Evolutionary conservation across 140 eudicot species (phyloP).

Genomic region (Senecio squalidus): DNA sequence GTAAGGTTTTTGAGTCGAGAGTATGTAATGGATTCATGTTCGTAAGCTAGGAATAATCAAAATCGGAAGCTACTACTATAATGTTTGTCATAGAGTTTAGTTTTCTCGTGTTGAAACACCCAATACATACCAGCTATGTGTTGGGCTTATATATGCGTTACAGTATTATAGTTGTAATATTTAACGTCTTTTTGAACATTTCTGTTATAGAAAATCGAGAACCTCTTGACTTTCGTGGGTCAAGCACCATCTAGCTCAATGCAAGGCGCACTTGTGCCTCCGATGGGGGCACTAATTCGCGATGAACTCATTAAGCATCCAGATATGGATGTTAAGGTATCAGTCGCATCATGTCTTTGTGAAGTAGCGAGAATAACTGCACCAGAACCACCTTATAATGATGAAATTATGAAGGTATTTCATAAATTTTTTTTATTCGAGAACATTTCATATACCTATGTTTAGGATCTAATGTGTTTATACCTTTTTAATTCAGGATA

Average conservation of each 20-base stretch:
- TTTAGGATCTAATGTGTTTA: too few species aligned
- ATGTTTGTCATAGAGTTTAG: not conserved
- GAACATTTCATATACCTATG: not conserved
- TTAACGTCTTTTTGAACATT: not conserved
- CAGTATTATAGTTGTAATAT: not conserved
- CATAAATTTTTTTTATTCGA: not conserved
- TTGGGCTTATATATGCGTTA: not conserved
- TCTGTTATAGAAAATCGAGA: slow-evolving; percentile 40
- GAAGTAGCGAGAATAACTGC: slow-evolving; percentile 78
- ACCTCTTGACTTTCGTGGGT: slow-evolving; percentile 46
- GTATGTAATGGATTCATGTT: not conserved
- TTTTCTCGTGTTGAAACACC: not conserved
- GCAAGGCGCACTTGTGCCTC: slow-evolving; percentile 52
- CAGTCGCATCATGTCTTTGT: slow-evolving; percentile 70
- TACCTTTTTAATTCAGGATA: slow-evolving; percentile 33
- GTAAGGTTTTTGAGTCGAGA: not conserved
- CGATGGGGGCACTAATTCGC: slow-evolving; percentile 57
- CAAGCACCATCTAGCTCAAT: slow-evolving; percentile 48
- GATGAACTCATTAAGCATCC: slow-evolving; percentile 43
- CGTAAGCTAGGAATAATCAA: too few species aligned
- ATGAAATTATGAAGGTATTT: slow-evolving; percentile 61
- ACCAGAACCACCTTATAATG: slow-evolving; percentile 58
- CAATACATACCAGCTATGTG: not conserved
- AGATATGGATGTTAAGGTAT: slow-evolving; percentile 48
- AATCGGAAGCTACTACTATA: not conserved